Base-by-base conservation (phyloP, 495 filamentous ascomycete genomes). In the Cudoniella acicularis region DNA sequence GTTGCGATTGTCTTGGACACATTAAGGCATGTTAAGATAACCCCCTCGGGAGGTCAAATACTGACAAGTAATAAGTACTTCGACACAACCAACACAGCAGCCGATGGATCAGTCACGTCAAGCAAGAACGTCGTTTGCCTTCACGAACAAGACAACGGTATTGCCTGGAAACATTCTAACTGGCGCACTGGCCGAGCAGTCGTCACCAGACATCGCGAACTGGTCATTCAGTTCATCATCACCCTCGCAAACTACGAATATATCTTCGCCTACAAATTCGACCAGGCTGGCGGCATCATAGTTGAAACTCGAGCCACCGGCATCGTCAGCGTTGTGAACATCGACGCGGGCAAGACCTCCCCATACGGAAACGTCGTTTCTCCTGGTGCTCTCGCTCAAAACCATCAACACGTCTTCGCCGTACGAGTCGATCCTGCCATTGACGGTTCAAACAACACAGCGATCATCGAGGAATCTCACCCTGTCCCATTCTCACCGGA, bases 361-460 rank as follows among this genome's bases (percentile, higher is more conserved):
- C 84, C 77, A 17, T 96, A 87, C 79, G 92, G 92, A 41, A 96
- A 91, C 8, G 79, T 92, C 26, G 89, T 96, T 3, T 87, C 89
- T 56, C 88, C 90, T 0, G 91, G 91, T 0, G 90, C 91, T 8
- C 80, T 96, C 49, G 90, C 80, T 85, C 18, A 83, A 89, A 84
- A 54, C 81, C 92, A 96, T 60, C 92, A 96, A 65, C 92, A 96
- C 72, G 87, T 96, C 69, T 94, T 96, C 72, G 89, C 86, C 1
- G 82, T 96, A 1, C 87, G 92, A 8, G 79, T 96, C n/a, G 91
- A 96, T 70, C 91, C 92, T 10, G 80, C 83, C 20, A 79, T 96
- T 57, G 90, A 90, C 60, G 92, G 91, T 1, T 80, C 84, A 63
- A 73, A 78, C 51, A 92, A 92, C 65, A 80, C 83, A 1, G 67